Percentiles rank a stretch among this genome's conserved stretches.
phyloP scores from a whole-genome alignment of 192 early-diverging fungal species.

The Anaeromyces robustus region DNA sequence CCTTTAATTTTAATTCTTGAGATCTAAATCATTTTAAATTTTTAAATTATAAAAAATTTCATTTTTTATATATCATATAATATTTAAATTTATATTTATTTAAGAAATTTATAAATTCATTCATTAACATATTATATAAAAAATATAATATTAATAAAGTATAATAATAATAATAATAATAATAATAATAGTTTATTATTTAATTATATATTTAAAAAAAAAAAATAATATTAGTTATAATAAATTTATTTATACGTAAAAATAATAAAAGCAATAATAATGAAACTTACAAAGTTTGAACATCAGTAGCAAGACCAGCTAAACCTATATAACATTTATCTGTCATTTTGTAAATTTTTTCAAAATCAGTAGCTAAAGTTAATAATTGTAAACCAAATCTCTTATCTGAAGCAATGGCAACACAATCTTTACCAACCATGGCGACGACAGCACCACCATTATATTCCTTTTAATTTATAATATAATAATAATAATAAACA shows the following conservation, averaged over 20 bases:
- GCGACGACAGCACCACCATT: slow-evolving; percentile 90
- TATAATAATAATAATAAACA: too few relatives aligned
- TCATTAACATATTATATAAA: too few relatives aligned
- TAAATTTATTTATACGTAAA: slow-evolving; percentile 1
- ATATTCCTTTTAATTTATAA: slow-evolving; percentile 43
- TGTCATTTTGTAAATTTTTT: slow-evolving; percentile 79
- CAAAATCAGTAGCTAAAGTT: slow-evolving; percentile 87
- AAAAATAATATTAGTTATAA: too few relatives aligned
- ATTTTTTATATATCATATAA: too few relatives aligned
- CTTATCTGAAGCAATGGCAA: slow-evolving; percentile 91
- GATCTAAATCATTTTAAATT: slow-evolving; percentile 20
- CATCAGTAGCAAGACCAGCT: slow-evolving; percentile 89
- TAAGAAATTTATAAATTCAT: too few relatives aligned
- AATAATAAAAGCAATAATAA: not conserved
- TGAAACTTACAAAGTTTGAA: slow-evolving; percentile 70
- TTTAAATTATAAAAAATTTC: not conserved
- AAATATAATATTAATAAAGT: too few relatives aligned
- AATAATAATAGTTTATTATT: too few relatives aligned
- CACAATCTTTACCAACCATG: slow-evolving; percentile 96
- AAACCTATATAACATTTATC: slow-evolving; percentile 80
- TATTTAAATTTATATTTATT: too few relatives aligned
- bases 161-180: too few relatives aligned
- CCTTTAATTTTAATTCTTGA: slow-evolving; percentile 80
- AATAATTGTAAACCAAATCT: slow-evolving; percentile 82
- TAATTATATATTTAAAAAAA: too few relatives aligned